Conservation (phyloP, 192 early-diverging fungal genomes). For the Pilaira anomala region DNA sequence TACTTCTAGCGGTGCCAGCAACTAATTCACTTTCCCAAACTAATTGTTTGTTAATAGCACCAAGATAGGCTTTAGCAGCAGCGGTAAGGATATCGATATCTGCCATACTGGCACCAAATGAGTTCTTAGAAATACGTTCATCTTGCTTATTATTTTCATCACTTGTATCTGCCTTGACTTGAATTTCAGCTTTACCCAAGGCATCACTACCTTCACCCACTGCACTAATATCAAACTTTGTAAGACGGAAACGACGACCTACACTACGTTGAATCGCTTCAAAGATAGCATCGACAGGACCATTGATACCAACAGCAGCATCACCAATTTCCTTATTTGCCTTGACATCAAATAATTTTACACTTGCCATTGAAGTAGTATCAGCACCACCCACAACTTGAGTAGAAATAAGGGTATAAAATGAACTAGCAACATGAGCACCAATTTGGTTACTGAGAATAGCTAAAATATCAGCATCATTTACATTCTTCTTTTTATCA, state of each 20-base stretch:
- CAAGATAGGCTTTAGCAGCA: constrained; percentile 83
- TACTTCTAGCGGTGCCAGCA: constrained; percentile 25
- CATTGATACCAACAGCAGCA: constrained; percentile 76
- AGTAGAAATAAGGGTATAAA: constrained; percentile 66
- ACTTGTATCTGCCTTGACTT: constrained; percentile 51
- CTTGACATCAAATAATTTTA: constrained; percentile 65
- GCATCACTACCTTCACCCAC: constrained; percentile 87
- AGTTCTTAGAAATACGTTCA: constrained; percentile 36
- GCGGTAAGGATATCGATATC: constrained; percentile 87
- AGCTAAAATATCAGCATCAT: constrained; percentile 86
- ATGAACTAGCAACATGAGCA: constrained; percentile 23
- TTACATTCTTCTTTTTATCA: constrained; percentile 88
- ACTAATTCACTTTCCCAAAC: constrained; percentile 18
- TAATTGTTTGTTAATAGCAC: constrained; percentile 77
- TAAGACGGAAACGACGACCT: constrained; percentile 67
- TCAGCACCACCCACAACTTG: constrained; percentile 78
- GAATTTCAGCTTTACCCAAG: constrained; percentile 69
- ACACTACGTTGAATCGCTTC: constrained; percentile 85
- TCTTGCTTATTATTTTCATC: constrained; percentile 60
- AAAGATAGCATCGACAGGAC: constrained; percentile 89
- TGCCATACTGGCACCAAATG: constrained; percentile 72
- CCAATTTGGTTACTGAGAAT: constrained; percentile 47
- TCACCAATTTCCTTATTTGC: constrained; percentile 51
- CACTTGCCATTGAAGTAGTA: constrained; percentile 76
- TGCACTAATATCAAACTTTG: constrained; percentile 83